A percentile compares a stretch with the other conserved stretches of the same genome.
phyloP scores from a whole-genome alignment of 2,329 filamentous ascomycete species.

The Nigrospora sphaerica region DNA sequence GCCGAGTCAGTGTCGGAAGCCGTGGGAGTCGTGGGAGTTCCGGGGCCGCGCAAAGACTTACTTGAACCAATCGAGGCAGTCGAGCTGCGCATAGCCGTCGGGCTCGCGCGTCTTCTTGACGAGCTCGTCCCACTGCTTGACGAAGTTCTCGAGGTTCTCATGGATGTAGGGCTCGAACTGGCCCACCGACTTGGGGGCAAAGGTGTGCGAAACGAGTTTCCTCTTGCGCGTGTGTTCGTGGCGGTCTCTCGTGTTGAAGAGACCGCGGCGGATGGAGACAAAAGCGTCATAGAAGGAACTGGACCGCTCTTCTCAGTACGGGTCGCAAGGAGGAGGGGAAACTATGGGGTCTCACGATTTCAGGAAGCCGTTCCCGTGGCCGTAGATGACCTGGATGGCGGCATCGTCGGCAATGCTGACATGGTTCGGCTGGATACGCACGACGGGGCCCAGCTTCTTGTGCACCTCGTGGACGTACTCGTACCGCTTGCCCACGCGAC shows the following conservation, averaged over 20 bases:
- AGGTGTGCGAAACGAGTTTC: constrained; percentile 83
- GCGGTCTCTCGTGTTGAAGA: constrained; percentile 85
- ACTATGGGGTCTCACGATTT: constrained; percentile 49
- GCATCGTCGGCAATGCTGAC: constrained; percentile 72
- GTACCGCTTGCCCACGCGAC: constrained; percentile 60
- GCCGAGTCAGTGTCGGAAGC: background rate
- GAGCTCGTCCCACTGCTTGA: constrained; percentile 64
- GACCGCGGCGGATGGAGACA: constrained; percentile 74
- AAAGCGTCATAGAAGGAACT: constrained; percentile 76
- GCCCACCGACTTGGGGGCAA: constrained; percentile 70
- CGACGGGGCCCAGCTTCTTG: constrained; percentile 68
- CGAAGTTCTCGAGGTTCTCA: constrained; percentile 67
- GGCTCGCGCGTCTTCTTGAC: constrained; percentile 34
- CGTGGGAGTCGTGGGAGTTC: background rate
- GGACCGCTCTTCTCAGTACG: no score
- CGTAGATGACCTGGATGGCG: constrained; percentile 73
- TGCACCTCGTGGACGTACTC: constrained; percentile 63
- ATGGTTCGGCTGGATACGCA: constrained; percentile 79
- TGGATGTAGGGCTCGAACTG: constrained; percentile 90
- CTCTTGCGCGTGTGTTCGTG: constrained; percentile 80
- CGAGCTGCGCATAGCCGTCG: constrained; percentile 54
- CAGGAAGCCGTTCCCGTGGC: constrained; percentile 69
- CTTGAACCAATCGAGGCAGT: constrained; percentile 78
- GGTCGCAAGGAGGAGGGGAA: background rate
- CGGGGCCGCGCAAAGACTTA: constrained; percentile 27